Conservation (phyloP, 2,329 filamentous ascomycete species). For the Sporothrix mexicana region DNA sequence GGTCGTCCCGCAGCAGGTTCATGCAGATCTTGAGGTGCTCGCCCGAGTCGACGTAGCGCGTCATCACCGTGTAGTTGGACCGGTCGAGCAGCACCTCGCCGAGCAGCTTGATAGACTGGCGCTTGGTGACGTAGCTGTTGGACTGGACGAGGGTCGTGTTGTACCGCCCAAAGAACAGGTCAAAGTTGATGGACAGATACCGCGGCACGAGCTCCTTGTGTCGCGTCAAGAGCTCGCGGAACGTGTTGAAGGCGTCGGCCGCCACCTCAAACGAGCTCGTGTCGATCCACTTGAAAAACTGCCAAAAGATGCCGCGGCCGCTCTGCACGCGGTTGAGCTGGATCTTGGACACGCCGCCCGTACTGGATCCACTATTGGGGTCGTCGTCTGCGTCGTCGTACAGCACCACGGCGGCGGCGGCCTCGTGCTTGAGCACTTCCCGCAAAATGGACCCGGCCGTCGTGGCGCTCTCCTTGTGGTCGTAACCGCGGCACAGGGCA, state of each 20-base stretch:
- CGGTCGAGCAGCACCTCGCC: conserved; percentile 94
- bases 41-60: conserved; percentile 89
- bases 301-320: conserved; percentile 91
- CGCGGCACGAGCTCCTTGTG: conserved; percentile 90
- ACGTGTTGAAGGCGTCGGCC: conserved; percentile 96
- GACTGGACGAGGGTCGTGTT: conserved; percentile 88
- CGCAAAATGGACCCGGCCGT: conserved; percentile 88
- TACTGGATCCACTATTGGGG: conserved; percentile 61
- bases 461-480: conserved; percentile 87
- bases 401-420: conserved; percentile 86
- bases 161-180: conserved; percentile 89
- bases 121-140: conserved; percentile 95
- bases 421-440: conserved; percentile 87
- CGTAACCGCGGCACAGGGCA: conserved; percentile 87
- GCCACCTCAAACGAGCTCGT: conserved; percentile 95
- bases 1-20: conserved; percentile 93
- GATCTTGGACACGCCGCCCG: conserved; percentile 77
- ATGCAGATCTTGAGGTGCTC: conserved; percentile 98
- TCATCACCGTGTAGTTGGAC: conserved; percentile 98
- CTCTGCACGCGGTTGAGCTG: conserved; percentile 76
- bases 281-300: conserved; percentile 97
- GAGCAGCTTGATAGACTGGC: conserved; percentile 95
- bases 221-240: conserved; percentile 90
- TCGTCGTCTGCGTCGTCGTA: conserved; percentile 83
- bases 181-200: conserved; percentile 88